phyloP scores from a whole-genome alignment of 176 grass and related monocot genomes.

The Eremochloa ophiuroides region DNA sequence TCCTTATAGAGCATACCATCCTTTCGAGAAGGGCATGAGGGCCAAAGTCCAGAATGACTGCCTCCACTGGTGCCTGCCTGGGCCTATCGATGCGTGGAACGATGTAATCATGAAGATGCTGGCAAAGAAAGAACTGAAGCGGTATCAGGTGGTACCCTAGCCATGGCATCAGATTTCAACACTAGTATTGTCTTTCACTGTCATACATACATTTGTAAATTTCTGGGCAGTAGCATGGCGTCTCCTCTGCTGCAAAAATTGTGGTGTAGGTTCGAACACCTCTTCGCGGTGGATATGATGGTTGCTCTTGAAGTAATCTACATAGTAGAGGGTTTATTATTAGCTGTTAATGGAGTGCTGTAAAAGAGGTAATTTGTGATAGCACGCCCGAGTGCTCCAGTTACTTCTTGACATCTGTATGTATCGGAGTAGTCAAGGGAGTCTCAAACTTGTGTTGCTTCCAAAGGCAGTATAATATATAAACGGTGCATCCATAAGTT shows the following conservation, averaged over 20 bases:
- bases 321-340: too few species aligned
- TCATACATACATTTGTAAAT: background rate
- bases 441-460: background rate
- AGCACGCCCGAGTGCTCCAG: background rate
- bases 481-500: background rate
- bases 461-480: background rate
- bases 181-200: background rate
- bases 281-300: background rate
- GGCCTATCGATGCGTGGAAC: slow-evolving; percentile 79
- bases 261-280: background rate
- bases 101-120: slow-evolving; percentile 73
- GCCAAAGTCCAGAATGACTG: slow-evolving; percentile 71
- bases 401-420: background rate
- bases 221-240: background rate
- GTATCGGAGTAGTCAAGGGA: background rate
- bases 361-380: background rate
- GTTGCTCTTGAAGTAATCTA: too few species aligned
- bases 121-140: background rate
- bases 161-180: background rate
- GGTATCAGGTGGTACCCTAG: background rate
- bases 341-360: too few species aligned
- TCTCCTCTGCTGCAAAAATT: background rate
- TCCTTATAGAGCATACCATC: slow-evolving; percentile 64
- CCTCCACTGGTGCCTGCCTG: slow-evolving; percentile 91
- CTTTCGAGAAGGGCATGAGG: slow-evolving; percentile 30